Percentiles rank a stretch among this genome's conserved stretches.
phyloP scores from a whole-genome alignment of 1,284 basidiomycete genomes.

The Papiliotrema terrestris region DNA sequence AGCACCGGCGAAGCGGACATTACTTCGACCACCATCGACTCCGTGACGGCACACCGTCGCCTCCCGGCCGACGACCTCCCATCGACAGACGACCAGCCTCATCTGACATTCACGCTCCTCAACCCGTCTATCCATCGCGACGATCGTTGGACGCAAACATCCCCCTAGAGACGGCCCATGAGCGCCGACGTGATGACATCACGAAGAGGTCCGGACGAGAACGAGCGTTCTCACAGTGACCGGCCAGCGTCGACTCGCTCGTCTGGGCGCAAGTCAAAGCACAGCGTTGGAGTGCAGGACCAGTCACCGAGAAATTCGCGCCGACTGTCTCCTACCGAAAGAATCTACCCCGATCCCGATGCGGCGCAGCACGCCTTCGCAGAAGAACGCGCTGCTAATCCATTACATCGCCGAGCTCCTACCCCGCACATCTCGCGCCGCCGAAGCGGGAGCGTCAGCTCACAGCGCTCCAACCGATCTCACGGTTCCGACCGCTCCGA shows the following conservation, averaged over 20 bases:
- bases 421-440: conserved; percentile 21
- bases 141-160: not conserved
- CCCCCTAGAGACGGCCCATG: not conserved
- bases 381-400: conserved; percentile 17
- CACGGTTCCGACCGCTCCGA: conserved; percentile 1
- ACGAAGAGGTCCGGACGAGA: not conserved
- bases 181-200: too few species aligned
- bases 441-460: not conserved
- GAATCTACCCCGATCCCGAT: conserved; percentile 26
- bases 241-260: not conserved
- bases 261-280: not conserved
- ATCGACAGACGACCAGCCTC: not conserved
- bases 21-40: too few species aligned
- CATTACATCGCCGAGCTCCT: conserved; percentile 20
- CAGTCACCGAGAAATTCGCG: not conserved
- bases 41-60: not conserved
- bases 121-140: not conserved
- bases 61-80: not conserved
- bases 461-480: conserved; percentile 1
- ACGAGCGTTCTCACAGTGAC: not conserved
- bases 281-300: not conserved
- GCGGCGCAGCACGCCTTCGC: conserved; percentile 25
- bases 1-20: too few species aligned
- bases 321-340: conserved; percentile 24
- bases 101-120: not conserved